A percentile compares a stretch with the other conserved stretches of the same genome.
phyloP scores from a whole-genome alignment of 2,329 filamentous ascomycete species.

The Fusarium beomiforme region DNA sequence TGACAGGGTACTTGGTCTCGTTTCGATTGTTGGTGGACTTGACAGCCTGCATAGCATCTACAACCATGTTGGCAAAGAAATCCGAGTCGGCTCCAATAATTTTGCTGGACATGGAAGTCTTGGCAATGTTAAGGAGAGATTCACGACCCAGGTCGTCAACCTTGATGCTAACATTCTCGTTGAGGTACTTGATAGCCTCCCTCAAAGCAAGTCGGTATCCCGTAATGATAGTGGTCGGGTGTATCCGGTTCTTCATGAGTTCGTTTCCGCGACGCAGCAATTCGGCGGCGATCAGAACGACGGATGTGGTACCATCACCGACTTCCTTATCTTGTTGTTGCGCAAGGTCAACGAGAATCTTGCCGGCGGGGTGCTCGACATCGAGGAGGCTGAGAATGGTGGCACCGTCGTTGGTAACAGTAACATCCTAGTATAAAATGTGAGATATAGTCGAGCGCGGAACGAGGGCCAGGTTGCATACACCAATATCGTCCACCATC shows the following conservation, averaged over 20 bases:
- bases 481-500: conserved; percentile 99
- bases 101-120: conserved; percentile 99
- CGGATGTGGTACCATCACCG: conserved; percentile 96
- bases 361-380: conserved; percentile 97
- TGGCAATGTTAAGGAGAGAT: conserved; percentile 92
- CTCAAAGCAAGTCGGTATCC: conserved; percentile 95
- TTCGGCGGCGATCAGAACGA: conserved; percentile 96
- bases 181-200: conserved; percentile 98
- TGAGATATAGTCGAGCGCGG: conserved; percentile 33
- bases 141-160: conserved; percentile 92
- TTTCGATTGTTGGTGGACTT: conserved; percentile 91
- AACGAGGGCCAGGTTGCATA: conserved; percentile 56
- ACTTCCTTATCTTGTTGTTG: conserved; percentile 99
- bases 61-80: conserved; percentile 97
- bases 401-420: conserved; percentile 97
- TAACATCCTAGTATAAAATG: conserved; percentile 77
- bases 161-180: conserved; percentile 96
- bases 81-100: conserved; percentile 96
- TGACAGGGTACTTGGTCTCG: conserved; percentile 97
- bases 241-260: conserved; percentile 99
- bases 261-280: conserved; percentile 94
- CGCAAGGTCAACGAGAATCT: conserved; percentile 96
- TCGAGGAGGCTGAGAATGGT: conserved; percentile 96
- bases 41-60: conserved; percentile 92
- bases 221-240: conserved; percentile 98